These are phyloP conservation scores for Penicillium manginii DNA, from an alignment of 495 filamentous ascomycete species.

Conservation along the genomic window DNA sequence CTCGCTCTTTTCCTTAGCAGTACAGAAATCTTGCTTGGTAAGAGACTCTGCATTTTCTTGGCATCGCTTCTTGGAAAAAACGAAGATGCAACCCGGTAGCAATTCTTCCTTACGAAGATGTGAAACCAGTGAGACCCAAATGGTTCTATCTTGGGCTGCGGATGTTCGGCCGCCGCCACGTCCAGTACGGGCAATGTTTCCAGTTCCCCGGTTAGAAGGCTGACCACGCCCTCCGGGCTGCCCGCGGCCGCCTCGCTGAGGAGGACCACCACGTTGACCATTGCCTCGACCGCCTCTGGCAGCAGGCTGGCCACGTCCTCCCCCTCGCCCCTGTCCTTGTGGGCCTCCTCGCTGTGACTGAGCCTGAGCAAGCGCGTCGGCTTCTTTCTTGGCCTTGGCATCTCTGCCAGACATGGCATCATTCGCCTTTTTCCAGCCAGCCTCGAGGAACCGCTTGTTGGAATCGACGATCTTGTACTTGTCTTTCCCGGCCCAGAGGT, in stretches of 20 bases:
- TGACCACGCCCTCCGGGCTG: conserved; percentile 59
- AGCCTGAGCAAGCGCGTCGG: conserved; percentile 49
- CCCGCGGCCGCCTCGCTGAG: conserved; percentile 15
- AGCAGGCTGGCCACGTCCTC: conserved; percentile 49
- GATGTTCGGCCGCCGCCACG: conserved; percentile 82
- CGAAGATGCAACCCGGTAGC: conserved; percentile 92
- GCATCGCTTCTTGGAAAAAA: conserved; percentile 96
- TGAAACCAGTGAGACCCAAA: conserved; percentile 96
- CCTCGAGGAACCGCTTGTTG: conserved; percentile 86
- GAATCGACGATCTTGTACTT: conserved; percentile 94
- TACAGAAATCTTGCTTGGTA: conserved; percentile 92
- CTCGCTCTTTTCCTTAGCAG: conserved; percentile 88
- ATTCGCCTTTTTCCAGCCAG: conserved; percentile 94
- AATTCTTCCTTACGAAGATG: conserved; percentile 84
- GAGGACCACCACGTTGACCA: conserved; percentile 48
- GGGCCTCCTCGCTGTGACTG: conserved; percentile 57
- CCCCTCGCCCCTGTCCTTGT: conserved; percentile 47
- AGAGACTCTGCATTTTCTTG: conserved; percentile 96
- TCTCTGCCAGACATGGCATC: conserved; percentile 80
- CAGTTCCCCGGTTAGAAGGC: conserved; percentile 62
- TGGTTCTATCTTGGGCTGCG: conserved; percentile 88
- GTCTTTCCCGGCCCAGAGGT: conserved; percentile 88
- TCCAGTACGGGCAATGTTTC: conserved; percentile 87
- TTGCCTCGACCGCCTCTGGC: conserved; percentile 36
- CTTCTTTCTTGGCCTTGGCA: conserved; percentile 58